Evolutionary conservation across 805 yeast species (phyloP).

Genomic region (Starmerella lactis-condensi): DNA sequence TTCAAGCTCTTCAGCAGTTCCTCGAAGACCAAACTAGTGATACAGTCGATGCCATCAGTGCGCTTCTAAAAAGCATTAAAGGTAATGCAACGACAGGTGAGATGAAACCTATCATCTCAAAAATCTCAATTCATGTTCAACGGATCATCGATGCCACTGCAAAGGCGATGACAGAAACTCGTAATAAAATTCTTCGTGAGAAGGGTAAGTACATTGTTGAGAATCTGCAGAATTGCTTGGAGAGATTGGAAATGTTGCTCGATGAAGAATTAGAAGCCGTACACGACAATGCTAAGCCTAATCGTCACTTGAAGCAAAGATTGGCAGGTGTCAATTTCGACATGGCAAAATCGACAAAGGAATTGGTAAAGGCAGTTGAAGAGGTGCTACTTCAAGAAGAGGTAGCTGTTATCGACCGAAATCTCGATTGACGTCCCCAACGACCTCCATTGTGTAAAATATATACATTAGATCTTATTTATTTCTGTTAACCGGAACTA

Average conservation of each 20-base stretch:
- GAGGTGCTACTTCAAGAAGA: constrained; percentile 81
- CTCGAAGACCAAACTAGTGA: constrained; percentile 86
- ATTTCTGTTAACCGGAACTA: no score
- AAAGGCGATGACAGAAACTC: constrained; percentile 70
- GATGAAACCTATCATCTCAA: constrained; percentile 49
- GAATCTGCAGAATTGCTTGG: constrained; percentile 66
- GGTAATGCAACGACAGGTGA: constrained; percentile 52
- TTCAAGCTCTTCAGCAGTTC: constrained; percentile 64
- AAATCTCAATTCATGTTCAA: constrained; percentile 59
- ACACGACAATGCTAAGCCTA: constrained; percentile 41
- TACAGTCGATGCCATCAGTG: constrained; percentile 77
- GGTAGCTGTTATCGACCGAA: constrained; percentile 60
- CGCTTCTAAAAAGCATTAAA: constrained; percentile 35
- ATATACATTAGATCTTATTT: no score
- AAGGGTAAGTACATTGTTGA: constrained; percentile 85
- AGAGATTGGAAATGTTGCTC: constrained; percentile 62
- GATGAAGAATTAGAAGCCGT: constrained; percentile 20
- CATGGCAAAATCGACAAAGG: constrained; percentile 90
- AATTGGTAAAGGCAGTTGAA: constrained; percentile 85
- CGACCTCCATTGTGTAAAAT: no score
- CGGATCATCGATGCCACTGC: constrained; percentile 84
- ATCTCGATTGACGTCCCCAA: constrained; percentile 14
- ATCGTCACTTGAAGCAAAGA: constrained; percentile 66
- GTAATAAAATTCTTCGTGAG: constrained; percentile 67
- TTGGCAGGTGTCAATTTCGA: constrained; percentile 92